These are phyloP conservation scores for Pilatotrama ljubarskyi DNA, from an alignment of 768 basidiomycete genomes.

Conservation along the genomic window DNA sequence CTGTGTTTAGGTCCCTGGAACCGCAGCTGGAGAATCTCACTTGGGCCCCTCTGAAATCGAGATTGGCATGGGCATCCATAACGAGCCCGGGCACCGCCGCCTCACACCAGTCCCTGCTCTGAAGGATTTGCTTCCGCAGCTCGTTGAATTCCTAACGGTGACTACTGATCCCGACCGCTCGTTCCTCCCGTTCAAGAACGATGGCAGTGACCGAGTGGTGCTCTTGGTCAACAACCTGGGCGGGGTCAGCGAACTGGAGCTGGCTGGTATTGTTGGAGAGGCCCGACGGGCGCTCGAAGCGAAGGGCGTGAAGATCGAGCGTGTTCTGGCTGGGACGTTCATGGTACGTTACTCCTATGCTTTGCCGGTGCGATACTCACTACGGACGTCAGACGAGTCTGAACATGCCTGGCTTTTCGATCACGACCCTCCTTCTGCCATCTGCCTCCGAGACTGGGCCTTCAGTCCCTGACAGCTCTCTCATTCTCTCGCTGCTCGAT, in stretches of 20 bases:
- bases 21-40: conserved; percentile 54
- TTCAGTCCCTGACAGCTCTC: conserved; percentile 36
- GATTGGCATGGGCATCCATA: conserved; percentile 91
- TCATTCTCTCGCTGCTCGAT: conserved; percentile 68
- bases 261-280: conserved; percentile 68
- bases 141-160: conserved; percentile 71
- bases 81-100: conserved; percentile 75
- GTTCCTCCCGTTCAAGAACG: conserved; percentile 68
- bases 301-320: conserved; percentile 55
- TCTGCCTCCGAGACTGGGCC: conserved; percentile 38
- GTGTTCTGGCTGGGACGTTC: conserved; percentile 77
- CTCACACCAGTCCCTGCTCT: conserved; percentile 73
- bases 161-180: conserved; percentile 74
- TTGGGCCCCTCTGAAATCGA: conserved; percentile 70
- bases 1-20: conserved; percentile 73
- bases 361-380: not conserved
- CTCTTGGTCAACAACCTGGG: conserved; percentile 88
- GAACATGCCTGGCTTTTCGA: conserved; percentile 91
- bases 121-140: conserved; percentile 63
- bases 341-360: conserved; percentile 56
- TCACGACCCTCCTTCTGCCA: conserved; percentile 80
- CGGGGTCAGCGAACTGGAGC: conserved; percentile 80
- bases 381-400: conserved; percentile 64
- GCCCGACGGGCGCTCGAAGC: conserved; percentile 54
- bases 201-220: conserved; percentile 67